Base-by-base conservation (phyloP, 2,329 filamentous ascomycete genomes). In the Diplocarpon rosae region DNA sequence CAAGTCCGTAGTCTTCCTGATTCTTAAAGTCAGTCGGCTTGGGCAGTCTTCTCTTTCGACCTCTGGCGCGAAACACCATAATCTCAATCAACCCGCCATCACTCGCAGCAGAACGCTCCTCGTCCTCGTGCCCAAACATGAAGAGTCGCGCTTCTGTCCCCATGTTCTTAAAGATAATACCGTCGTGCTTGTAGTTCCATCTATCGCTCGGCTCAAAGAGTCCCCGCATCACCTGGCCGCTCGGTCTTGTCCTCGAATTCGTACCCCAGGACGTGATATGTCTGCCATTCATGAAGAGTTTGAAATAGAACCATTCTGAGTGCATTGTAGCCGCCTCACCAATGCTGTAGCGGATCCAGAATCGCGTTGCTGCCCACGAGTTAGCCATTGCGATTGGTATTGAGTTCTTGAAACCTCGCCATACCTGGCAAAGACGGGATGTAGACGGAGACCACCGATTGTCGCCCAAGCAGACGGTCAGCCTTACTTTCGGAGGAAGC, bases 31-130 rank as follows among this genome's bases (percentile, higher is more conserved):
- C 56, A 10, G 63, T 57, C 17, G 73, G 56, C 13, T 61, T 61
- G 10, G 67, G 65, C 4, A 67, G 63, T 37, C 64, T 64, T 48
- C 67, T 62, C 44, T 59, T 66, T 33, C 72, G 65, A 5, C 66
- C 67, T 43, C 61, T 67, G n/a, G 73, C 71, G 17, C 74, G 67
- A 52, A 74, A 76, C 9, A 69, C 67, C 30, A 66, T 65, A 2
- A 78, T 58, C 49, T 77, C 71, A 38, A 79, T 72, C 2, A 75
- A 55, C 1, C 75, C 75, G 10, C 74, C 75, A 52, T 78, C 70
- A 38, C 70, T 65, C 8, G 70, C 71, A 2, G 66, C 61, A 2
- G 66, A 65, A 1, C 34, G 29, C 2, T 39, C 33, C 39, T 41
- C 31, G 17, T 33, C 60, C 58, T 32, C 56, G 38, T 11, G 59